These are phyloP conservation scores for Podospora conica DNA, from an alignment of 495 filamentous ascomycete genomes.

Conservation along the genomic window DNA sequence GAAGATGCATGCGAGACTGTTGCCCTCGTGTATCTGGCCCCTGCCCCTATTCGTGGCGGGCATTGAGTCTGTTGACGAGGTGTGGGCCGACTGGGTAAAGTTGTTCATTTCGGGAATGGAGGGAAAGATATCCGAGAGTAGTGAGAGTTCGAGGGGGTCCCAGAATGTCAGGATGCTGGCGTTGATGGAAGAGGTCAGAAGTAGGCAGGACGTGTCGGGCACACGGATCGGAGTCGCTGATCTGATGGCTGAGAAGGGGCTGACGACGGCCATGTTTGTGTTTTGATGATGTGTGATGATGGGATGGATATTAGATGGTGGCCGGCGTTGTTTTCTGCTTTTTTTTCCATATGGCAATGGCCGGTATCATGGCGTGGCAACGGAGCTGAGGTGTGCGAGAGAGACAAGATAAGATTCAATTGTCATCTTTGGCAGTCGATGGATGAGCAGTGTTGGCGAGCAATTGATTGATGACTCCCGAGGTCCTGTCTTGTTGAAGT, in stretches of 20 bases:
- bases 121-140: background rate
- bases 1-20: background rate
- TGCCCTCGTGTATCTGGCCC: slow-evolving; percentile 21
- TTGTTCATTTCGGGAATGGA: slow-evolving; percentile 15
- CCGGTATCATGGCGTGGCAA: background rate
- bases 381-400: background rate
- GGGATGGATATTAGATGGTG: background rate
- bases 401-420: background rate
- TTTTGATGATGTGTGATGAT: slow-evolving; percentile 3
- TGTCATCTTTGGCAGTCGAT: no score
- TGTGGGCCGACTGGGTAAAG: slow-evolving; percentile 26
- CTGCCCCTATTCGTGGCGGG: slow-evolving; percentile 27
- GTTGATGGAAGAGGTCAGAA: slow-evolving; percentile 17
- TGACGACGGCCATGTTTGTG: slow-evolving; percentile 7
- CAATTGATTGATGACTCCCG: background rate
- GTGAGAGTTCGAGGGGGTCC: background rate
- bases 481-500: background rate
- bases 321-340: background rate
- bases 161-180: slow-evolving; percentile 3
- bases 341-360: background rate
- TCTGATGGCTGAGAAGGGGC: slow-evolving; percentile 6
- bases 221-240: slow-evolving; percentile 8
- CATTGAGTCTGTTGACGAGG: slow-evolving; percentile 26
- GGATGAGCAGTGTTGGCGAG: background rate
- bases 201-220: slow-evolving; percentile 14